A percentile compares a stretch with the other conserved stretches of the same genome.
These are phyloP conservation scores for Salvia hispanica DNA, from an alignment of 257 asterid species.

Conservation along the genomic window DNA sequence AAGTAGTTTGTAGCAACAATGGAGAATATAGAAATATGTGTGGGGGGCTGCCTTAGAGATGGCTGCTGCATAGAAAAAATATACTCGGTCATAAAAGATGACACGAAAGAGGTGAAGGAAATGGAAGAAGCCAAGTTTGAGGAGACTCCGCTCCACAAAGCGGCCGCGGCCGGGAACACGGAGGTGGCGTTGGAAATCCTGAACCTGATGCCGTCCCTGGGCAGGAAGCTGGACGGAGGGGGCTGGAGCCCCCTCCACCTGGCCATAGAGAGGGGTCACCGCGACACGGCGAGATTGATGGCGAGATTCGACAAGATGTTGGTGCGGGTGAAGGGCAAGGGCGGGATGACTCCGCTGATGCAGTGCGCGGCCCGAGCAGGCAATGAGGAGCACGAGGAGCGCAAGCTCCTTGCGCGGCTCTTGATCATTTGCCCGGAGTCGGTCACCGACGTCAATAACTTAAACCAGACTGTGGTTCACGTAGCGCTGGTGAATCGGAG, in stretches of 20 bases:
- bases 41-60: not conserved
- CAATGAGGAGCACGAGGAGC: too few species aligned
- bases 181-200: too few species aligned
- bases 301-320: conserved; percentile 14
- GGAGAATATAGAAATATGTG: not conserved
- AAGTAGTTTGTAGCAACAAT: too few species aligned
- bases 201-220: conserved; percentile 31
- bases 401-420: not conserved
- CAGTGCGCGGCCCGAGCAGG: conserved; percentile 20
- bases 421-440: conserved; percentile 21
- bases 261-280: not conserved
- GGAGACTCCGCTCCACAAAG: conserved; percentile 36
- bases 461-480: conserved; percentile 18
- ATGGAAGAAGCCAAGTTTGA: conserved; percentile 9
- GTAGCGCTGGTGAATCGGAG: not conserved
- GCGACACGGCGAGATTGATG: not conserved
- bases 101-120: not conserved
- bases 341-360: conserved; percentile 29
- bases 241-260: too few species aligned
- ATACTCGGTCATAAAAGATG: not conserved
- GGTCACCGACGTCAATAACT: conserved; percentile 14
- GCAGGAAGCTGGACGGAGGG: conserved; percentile 35
- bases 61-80: not conserved
- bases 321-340: conserved; percentile 35
- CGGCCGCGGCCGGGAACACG: too few species aligned